Conservation (phyloP, 805 yeast species). For the Candida cerambycidarum region DNA sequence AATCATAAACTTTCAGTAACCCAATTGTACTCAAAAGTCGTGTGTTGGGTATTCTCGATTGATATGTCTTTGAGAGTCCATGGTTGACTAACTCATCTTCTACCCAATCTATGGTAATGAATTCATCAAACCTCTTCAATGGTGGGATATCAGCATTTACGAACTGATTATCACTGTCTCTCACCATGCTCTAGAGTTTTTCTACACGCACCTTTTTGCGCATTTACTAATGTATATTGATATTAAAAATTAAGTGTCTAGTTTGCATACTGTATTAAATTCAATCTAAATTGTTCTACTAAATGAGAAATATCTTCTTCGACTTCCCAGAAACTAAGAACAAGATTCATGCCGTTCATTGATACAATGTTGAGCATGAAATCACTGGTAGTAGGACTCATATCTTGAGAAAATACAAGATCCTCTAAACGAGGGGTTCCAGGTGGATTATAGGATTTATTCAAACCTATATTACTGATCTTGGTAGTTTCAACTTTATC, state of each 20-base stretch:
- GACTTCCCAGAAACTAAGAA: constrained; percentile 30
- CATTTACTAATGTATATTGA: background rate
- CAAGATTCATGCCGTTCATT: constrained; percentile 35
- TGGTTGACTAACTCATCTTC: constrained; percentile 58
- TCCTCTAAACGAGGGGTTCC: constrained; percentile 22
- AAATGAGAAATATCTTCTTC: constrained; percentile 21
- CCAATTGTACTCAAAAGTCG: background rate
- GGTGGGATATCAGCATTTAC: constrained; percentile 1
- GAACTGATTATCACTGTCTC: constrained; percentile 17
- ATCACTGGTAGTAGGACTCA: constrained; percentile 35
- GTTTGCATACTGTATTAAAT: constrained; percentile 17
- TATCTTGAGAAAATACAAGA: constrained; percentile 36
- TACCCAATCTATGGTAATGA: constrained; percentile 69
- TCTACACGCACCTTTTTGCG: background rate
- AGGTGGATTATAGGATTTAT: constrained; percentile 17
- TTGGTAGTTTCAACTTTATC: constrained; percentile 33
- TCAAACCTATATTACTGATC: constrained; percentile 37
- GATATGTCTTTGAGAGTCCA: constrained; percentile 14
- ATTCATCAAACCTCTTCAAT: constrained; percentile 53
- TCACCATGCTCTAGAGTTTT: constrained; percentile 7
- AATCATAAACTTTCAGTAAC: constrained; percentile 24
- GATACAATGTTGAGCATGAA: constrained; percentile 33
- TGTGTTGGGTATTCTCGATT: constrained; percentile 14
- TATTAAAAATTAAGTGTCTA: constrained; percentile 3
- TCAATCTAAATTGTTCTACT: constrained; percentile 19